Evolutionary conservation across 2,329 filamentous ascomycete species (phyloP).

Genomic region (Epichloe festucae): DNA sequence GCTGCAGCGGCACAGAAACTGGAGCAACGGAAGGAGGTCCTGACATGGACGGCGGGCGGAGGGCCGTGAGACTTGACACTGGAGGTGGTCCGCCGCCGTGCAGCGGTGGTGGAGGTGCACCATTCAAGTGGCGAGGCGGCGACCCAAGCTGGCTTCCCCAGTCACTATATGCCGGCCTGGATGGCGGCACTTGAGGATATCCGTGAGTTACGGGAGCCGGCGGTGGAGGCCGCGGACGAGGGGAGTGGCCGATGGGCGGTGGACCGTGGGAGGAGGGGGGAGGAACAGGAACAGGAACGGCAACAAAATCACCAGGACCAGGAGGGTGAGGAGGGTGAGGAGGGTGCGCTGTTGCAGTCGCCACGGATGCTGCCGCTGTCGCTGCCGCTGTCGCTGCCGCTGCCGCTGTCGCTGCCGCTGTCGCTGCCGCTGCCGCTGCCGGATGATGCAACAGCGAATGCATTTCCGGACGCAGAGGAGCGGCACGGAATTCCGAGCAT

Average conservation of each 20-base stretch:
- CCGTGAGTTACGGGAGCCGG: conserved; percentile 11
- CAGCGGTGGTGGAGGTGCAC: conserved; percentile 25
- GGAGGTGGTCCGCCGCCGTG: conserved; percentile 16
- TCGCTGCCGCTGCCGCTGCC: background rate
- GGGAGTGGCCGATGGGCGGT: conserved; percentile 5
- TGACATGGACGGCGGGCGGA: conserved; percentile 36
- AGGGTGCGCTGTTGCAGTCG: conserved; percentile 1
- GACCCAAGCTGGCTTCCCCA: conserved; percentile 41
- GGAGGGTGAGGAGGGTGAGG: conserved; percentile 1
- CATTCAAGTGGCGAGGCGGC: conserved; percentile 36
- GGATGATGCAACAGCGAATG: conserved; percentile 10
- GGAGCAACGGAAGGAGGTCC: conserved; percentile 30
- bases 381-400: background rate
- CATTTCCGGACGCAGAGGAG: conserved; percentile 9
- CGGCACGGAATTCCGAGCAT: conserved; percentile 13
- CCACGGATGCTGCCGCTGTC: background rate
- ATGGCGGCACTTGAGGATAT: conserved; percentile 16
- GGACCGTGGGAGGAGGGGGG: conserved; percentile 11
- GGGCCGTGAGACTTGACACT: conserved; percentile 26
- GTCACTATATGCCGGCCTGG: conserved; percentile 22
- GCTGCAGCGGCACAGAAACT: conserved; percentile 27
- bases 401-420: background rate
- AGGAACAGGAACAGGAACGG: conserved; percentile 7
- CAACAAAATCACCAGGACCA: background rate
- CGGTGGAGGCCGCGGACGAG: conserved; percentile 11